Percentiles rank a stretch among this genome's conserved stretches.
Evolutionary conservation across 2,329 filamentous ascomycete species (phyloP).

Genomic region (Botryotinia calthae): DNA sequence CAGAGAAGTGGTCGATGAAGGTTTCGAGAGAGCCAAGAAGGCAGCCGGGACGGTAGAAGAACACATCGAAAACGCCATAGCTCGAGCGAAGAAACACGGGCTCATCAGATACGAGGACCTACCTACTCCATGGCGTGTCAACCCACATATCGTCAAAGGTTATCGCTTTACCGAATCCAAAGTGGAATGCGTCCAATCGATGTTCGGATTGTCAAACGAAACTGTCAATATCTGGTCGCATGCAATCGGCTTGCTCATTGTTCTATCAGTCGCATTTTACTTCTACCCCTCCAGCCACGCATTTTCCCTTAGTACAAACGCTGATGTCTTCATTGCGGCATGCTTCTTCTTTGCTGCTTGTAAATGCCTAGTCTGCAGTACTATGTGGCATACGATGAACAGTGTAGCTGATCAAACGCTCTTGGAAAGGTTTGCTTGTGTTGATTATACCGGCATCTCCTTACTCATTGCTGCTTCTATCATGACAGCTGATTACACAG

Average conservation of each 20-base stretch:
- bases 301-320: constrained; percentile 81
- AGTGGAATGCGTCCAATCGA: constrained; percentile 79
- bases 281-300: constrained; percentile 88
- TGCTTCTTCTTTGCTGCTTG: constrained; percentile 95
- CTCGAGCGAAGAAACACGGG: constrained; percentile 72
- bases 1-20: constrained; percentile 73
- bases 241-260: constrained; percentile 80
- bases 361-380: constrained; percentile 92
- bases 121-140: constrained; percentile 88
- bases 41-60: constrained; percentile 81
- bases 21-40: constrained; percentile 76
- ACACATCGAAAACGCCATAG: constrained; percentile 76
- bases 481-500: constrained; percentile 97
- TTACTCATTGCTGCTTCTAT: constrained; percentile 93
- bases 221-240: constrained; percentile 98
- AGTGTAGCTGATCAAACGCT: constrained; percentile 86
- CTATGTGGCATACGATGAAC: constrained; percentile 99
- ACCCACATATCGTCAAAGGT: constrained; percentile 85
- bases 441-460: constrained; percentile 97
- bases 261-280: constrained; percentile 88
- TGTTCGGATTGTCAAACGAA: constrained; percentile 86
- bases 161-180: constrained; percentile 95
- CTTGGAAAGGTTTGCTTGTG: constrained; percentile 93
- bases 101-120: constrained; percentile 87
- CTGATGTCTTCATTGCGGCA: constrained; percentile 86